phyloP scores from a whole-genome alignment of 768 basidiomycete genomes.

The Termitomyces sp. region DNA sequence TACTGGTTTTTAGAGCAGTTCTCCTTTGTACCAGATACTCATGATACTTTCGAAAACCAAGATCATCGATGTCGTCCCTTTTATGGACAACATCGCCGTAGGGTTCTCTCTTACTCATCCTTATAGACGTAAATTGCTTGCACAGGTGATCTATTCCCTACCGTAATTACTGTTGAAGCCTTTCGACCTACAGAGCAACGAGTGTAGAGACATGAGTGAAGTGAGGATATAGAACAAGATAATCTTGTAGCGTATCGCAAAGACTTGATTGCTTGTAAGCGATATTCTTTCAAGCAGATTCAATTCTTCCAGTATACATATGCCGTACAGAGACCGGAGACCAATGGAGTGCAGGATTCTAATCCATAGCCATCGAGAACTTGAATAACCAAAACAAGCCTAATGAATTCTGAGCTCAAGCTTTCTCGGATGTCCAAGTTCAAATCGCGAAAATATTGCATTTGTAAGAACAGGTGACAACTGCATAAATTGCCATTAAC shows the following conservation, averaged over 20 bases:
- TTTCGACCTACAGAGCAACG: background rate
- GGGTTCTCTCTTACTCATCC: too few relatives aligned
- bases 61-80: too few relatives aligned
- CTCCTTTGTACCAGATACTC: too few relatives aligned
- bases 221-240: background rate
- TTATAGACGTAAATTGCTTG: background rate
- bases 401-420: background rate
- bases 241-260: background rate
- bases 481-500: background rate
- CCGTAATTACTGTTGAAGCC: background rate
- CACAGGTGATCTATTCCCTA: background rate
- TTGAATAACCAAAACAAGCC: background rate
- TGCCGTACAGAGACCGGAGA: background rate
- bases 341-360: background rate
- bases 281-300: too few relatives aligned
- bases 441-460: background rate
- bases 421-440: background rate
- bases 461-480: background rate
- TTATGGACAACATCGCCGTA: too few relatives aligned
- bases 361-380: background rate
- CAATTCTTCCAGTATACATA: background rate
- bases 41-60: too few relatives aligned
- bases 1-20: too few relatives aligned
- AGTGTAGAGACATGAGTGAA: too few relatives aligned
- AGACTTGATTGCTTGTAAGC: background rate